Percentiles rank a stretch among this genome's conserved stretches.
phyloP scores from a whole-genome alignment of 2,329 filamentous ascomycete genomes.

The Ophiostoma himal-ulmi region DNA sequence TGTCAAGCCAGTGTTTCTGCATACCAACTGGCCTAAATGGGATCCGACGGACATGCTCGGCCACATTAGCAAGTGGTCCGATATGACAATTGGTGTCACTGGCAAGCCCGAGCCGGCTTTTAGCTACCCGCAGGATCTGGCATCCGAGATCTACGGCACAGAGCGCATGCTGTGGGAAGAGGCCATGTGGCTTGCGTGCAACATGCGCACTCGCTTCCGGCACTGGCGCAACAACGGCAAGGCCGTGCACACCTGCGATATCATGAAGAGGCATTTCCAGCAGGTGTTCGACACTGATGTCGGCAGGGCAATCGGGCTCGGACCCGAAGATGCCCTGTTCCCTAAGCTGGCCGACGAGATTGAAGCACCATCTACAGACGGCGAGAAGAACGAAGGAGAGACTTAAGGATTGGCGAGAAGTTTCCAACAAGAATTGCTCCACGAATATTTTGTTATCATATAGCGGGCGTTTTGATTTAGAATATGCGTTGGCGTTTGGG shows the following conservation, averaged over 20 bases:
- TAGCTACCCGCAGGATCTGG: conserved; percentile 28
- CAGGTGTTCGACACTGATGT: conserved; percentile 15
- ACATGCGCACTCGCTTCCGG: conserved; percentile 23
- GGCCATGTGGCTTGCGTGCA: conserved; percentile 32
- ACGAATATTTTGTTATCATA: background rate
- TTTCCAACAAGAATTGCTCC: background rate
- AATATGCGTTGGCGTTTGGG: background rate
- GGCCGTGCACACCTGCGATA: conserved; percentile 18
- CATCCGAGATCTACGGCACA: conserved; percentile 31
- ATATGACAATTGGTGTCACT: conserved; percentile 27
- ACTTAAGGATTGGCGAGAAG: background rate
- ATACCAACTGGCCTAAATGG: conserved; percentile 35
- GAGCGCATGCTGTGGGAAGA: conserved; percentile 34
- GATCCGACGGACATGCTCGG: conserved; percentile 31
- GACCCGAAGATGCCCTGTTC: conserved; percentile 19
- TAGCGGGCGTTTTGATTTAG: background rate
- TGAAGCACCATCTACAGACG: background rate
- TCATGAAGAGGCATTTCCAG: conserved; percentile 17
- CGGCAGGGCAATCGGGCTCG: conserved; percentile 14
- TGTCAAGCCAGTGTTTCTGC: conserved; percentile 33
- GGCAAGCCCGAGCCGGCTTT: conserved; percentile 31
- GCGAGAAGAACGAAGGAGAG: background rate
- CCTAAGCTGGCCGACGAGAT: conserved; percentile 8
- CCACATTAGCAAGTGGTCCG: conserved; percentile 26
- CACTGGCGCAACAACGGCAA: conserved; percentile 18